These are phyloP conservation scores for Coemansia sp. DNA, from an alignment of 371 early-diverging fungal genomes.

Conservation along the genomic window DNA sequence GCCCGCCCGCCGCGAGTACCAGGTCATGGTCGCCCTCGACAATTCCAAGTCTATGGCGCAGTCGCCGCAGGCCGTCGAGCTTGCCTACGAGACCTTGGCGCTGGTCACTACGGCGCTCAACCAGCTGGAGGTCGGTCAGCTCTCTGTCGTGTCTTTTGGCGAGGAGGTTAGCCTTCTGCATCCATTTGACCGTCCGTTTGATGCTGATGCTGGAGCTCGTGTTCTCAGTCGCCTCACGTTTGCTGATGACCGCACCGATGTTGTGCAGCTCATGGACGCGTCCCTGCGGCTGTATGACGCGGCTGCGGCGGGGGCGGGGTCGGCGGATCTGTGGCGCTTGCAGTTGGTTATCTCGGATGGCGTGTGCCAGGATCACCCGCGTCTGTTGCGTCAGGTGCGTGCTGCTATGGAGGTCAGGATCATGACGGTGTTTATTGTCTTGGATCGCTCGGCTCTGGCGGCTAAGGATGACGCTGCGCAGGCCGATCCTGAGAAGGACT, in stretches of 20 bases:
- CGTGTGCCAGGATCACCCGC: constrained; percentile 90
- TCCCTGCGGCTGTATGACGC: constrained; percentile 74
- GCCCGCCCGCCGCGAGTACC: constrained; percentile 97
- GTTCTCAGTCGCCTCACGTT: constrained; percentile 89
- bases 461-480: not conserved
- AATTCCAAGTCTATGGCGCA: constrained; percentile 97
- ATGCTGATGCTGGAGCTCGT: constrained; percentile 84
- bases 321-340: constrained; percentile 85
- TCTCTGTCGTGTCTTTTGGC: constrained; percentile 90
- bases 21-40: constrained; percentile 98
- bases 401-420: constrained; percentile 82
- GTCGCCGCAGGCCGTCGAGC: constrained; percentile 62
- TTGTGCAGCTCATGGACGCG: constrained; percentile 78
- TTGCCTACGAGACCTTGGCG: constrained; percentile 92
- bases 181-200: constrained; percentile 89
- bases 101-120: constrained; percentile 88
- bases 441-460: constrained; percentile 66
- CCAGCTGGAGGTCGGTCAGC: constrained; percentile 93
- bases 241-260: constrained; percentile 82
- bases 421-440: constrained; percentile 93
- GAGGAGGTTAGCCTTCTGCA: constrained; percentile 85
- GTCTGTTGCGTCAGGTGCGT: constrained; percentile 78
- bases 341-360: constrained; percentile 97
- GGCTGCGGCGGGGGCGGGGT: constrained; percentile 54
- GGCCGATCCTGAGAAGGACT: constrained; percentile 69